These are phyloP conservation scores for Candida nemodendra DNA, from an alignment of 805 yeast genomes.

Conservation along the genomic window DNA sequence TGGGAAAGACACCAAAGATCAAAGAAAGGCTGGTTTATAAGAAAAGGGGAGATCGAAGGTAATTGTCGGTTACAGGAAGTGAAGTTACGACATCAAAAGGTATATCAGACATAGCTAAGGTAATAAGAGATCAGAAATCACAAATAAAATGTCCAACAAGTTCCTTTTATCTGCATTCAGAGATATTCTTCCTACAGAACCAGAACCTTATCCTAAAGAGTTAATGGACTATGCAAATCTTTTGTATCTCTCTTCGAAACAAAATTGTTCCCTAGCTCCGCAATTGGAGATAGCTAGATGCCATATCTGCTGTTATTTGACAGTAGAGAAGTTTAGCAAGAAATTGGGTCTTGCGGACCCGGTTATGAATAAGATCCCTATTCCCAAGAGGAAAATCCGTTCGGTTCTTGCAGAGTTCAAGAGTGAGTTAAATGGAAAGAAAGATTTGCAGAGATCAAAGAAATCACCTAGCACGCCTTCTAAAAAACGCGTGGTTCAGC, in stretches of 20 bases:
- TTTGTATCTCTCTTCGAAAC: slow-evolving; percentile 52
- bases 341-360: slow-evolving; percentile 50
- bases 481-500: slow-evolving; percentile 9
- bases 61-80: no score
- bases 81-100: no score
- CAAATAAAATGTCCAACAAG: slow-evolving; percentile 33
- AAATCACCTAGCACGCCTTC: slow-evolving; percentile 28
- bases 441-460: slow-evolving; percentile 20
- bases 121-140: no score
- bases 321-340: slow-evolving; percentile 48
- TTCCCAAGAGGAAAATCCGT: slow-evolving; percentile 44
- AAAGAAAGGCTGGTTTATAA: no score
- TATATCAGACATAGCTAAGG: no score
- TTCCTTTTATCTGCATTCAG: slow-evolving; percentile 38
- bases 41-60: no score
- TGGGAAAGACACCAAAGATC: no score
- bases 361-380: slow-evolving; percentile 51
- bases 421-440: slow-evolving; percentile 34
- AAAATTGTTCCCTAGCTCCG: slow-evolving; percentile 44
- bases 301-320: slow-evolving; percentile 65
- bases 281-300: slow-evolving; percentile 63
- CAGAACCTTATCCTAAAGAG: slow-evolving; percentile 42
- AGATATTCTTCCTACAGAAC: slow-evolving; percentile 51
- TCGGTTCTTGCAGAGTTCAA: slow-evolving; percentile 47
- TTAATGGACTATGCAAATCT: slow-evolving; percentile 42